A percentile compares a stretch with the other conserved stretches of the same genome.
These are phyloP conservation scores for Naganishia vaughanmartiniae DNA, from an alignment of 768 basidiomycete species.

Conservation along the genomic window DNA sequence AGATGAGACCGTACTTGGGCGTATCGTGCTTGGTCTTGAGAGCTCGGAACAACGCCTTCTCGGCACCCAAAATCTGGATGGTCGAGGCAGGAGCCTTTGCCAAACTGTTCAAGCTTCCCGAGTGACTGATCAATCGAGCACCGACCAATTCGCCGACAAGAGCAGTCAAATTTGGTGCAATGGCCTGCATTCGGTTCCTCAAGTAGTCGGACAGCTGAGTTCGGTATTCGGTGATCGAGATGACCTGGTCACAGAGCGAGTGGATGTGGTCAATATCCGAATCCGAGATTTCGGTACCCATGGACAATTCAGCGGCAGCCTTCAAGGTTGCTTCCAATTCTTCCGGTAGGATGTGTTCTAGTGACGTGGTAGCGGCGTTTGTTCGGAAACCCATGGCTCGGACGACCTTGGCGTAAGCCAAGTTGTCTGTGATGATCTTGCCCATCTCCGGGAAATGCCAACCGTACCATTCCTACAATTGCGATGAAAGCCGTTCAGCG, in stretches of 20 bases:
- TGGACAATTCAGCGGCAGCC: conserved; percentile 93
- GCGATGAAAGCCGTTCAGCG: neutral
- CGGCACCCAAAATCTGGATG: conserved; percentile 57
- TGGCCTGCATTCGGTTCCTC: conserved; percentile 94
- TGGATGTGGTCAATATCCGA: conserved; percentile 95
- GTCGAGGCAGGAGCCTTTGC: conserved; percentile 58
- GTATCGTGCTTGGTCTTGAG: conserved; percentile 59
- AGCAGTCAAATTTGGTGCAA: conserved; percentile 92
- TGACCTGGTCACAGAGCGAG: conserved; percentile 95
- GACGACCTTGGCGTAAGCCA: conserved; percentile 93
- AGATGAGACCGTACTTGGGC: conserved; percentile 95
- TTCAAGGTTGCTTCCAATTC: conserved; percentile 93
- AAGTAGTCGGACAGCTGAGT: conserved; percentile 94
- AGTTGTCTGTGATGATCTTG: conserved; percentile 95
- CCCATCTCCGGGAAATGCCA: conserved; percentile 99
- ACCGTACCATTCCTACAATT: conserved; percentile 92
- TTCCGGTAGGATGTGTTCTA: conserved; percentile 88
- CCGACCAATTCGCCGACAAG: conserved; percentile 75
- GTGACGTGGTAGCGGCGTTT: conserved; percentile 79
- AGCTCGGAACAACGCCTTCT: conserved; percentile 57
- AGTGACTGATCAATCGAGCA: conserved; percentile 66
- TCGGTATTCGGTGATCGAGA: conserved; percentile 91
- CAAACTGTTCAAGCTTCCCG: conserved; percentile 55
- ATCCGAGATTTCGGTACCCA: conserved; percentile 99
- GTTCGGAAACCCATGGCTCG: conserved; percentile 96